phyloP scores from a whole-genome alignment of 805 yeast species.

The Komagataella phaffii region DNA sequence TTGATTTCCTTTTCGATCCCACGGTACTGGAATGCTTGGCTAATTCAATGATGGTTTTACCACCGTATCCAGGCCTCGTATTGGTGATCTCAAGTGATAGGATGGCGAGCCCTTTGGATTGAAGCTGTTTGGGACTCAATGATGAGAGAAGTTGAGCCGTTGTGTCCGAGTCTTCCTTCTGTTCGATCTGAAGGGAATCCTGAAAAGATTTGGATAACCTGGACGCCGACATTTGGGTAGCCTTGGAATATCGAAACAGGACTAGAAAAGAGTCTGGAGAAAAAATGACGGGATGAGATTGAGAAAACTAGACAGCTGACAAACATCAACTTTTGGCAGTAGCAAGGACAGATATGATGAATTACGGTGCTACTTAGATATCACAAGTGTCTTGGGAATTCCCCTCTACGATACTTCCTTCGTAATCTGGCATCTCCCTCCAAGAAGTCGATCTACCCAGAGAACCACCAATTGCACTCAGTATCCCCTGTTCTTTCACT shows the following conservation, averaged over 20 bases:
- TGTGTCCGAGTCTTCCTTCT: constrained; percentile 36
- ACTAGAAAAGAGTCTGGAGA: not conserved
- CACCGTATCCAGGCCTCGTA: constrained; percentile 68
- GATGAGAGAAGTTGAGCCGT: constrained; percentile 28
- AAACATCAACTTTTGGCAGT: not conserved
- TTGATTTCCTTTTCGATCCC: constrained; percentile 3
- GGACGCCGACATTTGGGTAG: not conserved
- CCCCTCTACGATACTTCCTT: too few relatives aligned
- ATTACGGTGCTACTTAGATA: too few relatives aligned
- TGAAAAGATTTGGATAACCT: constrained; percentile 15
- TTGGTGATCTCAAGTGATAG: constrained; percentile 48
- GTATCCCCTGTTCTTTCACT: not conserved
- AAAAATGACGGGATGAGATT: not conserved
- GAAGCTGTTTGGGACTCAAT: constrained; percentile 44
- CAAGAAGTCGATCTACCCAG: not conserved
- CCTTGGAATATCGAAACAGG: too few relatives aligned
- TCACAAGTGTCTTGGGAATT: too few relatives aligned
- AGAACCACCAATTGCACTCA: not conserved
- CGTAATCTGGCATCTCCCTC: too few relatives aligned
- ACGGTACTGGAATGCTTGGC: constrained; percentile 27
- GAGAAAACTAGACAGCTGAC: not conserved
- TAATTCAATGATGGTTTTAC: constrained; percentile 56
- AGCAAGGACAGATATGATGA: not conserved
- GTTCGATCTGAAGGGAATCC: constrained; percentile 30
- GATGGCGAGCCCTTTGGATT: constrained; percentile 62